A percentile compares a stretch with the other conserved stretches of the same genome.
phyloP scores from a whole-genome alignment of 768 basidiomycete species.

The Harrya chromipes region DNA sequence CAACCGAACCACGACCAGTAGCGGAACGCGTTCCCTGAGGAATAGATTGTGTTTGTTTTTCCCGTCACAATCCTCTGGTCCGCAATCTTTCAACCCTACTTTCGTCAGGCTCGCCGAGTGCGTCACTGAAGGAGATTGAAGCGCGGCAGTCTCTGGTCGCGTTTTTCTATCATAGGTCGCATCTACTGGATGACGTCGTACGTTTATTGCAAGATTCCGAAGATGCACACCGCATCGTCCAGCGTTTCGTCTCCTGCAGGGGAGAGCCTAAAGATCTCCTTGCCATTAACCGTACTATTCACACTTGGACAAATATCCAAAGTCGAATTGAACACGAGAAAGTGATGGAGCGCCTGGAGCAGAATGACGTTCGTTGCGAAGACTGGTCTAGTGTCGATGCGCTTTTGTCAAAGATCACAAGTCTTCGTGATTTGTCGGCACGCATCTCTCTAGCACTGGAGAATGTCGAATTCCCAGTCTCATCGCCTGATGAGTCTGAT shows the following conservation, averaged over 20 bases:
- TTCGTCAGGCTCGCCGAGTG: conserved; percentile 76
- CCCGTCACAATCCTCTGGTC: neutral
- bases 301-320: conserved; percentile 53
- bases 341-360: conserved; percentile 41
- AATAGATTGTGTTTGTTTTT: conserved; percentile 70
- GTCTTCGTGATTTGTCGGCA: conserved; percentile 49
- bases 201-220: conserved; percentile 55
- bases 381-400: conserved; percentile 59
- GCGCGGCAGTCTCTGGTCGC: conserved; percentile 75
- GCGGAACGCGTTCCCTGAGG: conserved; percentile 71
- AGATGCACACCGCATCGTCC: conserved; percentile 73
- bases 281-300: conserved; percentile 60
- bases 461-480: conserved; percentile 22
- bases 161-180: conserved; percentile 58
- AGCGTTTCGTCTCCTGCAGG: conserved; percentile 68
- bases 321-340: conserved; percentile 55
- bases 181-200: conserved; percentile 63
- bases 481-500: conserved; percentile 19
- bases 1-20: conserved; percentile 72
- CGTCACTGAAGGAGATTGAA: conserved; percentile 67
- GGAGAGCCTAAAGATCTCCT: conserved; percentile 66
- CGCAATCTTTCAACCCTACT: conserved; percentile 12
- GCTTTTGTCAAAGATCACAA: conserved; percentile 50
- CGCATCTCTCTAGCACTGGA: conserved; percentile 54
- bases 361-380: conserved; percentile 12